Conservation (phyloP, 805 yeast species). For the Nakazawaea wyomingensis region DNA sequence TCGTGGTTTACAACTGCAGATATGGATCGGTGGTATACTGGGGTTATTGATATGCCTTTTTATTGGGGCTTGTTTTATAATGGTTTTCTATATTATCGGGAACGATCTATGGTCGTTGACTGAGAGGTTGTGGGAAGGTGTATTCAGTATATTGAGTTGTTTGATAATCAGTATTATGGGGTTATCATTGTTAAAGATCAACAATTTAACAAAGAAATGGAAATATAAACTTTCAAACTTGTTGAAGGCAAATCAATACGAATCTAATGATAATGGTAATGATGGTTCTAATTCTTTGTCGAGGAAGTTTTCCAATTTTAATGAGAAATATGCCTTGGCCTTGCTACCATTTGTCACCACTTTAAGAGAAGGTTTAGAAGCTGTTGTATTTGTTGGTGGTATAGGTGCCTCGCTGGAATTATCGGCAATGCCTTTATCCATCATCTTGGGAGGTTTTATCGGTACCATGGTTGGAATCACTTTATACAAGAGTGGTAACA, state of each 20-base stretch:
- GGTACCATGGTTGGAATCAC: conserved; percentile 63
- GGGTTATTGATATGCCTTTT: conserved; percentile 68
- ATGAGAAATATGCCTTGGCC: conserved; percentile 56
- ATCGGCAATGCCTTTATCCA: conserved; percentile 60
- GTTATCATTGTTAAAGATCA: conserved; percentile 70
- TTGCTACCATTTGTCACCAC: conserved; percentile 74
- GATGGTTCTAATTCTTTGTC: conserved; percentile 13
- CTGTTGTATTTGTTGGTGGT: conserved; percentile 89
- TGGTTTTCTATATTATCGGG: conserved; percentile 70
- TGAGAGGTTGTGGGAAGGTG: conserved; percentile 87
- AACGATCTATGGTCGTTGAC: conserved; percentile 83
- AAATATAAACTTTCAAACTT: conserved; percentile 41
- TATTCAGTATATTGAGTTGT: conserved; percentile 72
- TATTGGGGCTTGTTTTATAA: conserved; percentile 68
- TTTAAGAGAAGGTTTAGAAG: conserved; percentile 85
- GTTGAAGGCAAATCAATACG: conserved; percentile 11
- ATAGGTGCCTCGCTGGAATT: conserved; percentile 71
- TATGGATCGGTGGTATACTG: conserved; percentile 73
- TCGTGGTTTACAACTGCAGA: conserved; percentile 53
- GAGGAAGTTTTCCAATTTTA: conserved; percentile 23
- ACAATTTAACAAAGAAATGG: conserved; percentile 82
- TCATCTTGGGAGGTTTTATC: conserved; percentile 47
- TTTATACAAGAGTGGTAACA: conserved; percentile 75
- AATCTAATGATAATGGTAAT: conserved; percentile 10
- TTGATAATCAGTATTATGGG: conserved; percentile 85